Base-by-base conservation (phyloP, 305 asterid genomes). In the Fraxinus paxiana region DNA sequence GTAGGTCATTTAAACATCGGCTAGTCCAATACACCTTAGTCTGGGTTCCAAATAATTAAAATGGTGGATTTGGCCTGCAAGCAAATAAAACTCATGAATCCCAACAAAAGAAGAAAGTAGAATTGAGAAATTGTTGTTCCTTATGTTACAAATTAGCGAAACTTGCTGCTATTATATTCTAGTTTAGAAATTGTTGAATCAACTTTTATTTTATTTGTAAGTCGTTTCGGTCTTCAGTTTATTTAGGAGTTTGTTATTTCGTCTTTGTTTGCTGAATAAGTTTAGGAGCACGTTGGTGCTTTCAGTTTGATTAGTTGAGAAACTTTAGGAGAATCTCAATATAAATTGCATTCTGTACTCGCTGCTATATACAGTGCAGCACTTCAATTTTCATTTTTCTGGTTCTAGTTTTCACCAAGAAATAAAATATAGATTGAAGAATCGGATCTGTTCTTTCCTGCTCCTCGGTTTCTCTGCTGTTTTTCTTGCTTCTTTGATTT, bases 271-370 rank as follows among this genome's bases (percentile, higher is more conserved):
- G 59, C 18, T 46, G 18, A 46, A 46, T 46, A 13, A 46, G 59
- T 46, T 13, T 15, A 46, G 59, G 59, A 13, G 59, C 59, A 46
- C 6, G 20, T 15, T 46, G 6, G 59, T n/a, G 17, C 59, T 48
- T 48, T 48, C n/a, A 48, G 20, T 48, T 48, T 48, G 20, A 48
- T 48, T 48, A 48, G 20, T 46, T 46, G 59, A 46, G 59, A 46
- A 46, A 46, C 17, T 46, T 46, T 3, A 46, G 59, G 18, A 46
- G n/a, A 46, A 13, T 13, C 18, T 46, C 6, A 13, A 13, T 15
- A 46, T 41, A 46, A 46, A 46, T 46, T 88, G 83, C 84, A 93
- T 78, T 93, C 88, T 80, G 5, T 41, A 38, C 48, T 38, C 15
- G 10, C 46, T 37, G 46, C 46, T 37, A 38, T 41, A 9, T 41